Conservation (phyloP, 2,329 filamentous ascomycete genomes). For the Xylaria digitata region DNA sequence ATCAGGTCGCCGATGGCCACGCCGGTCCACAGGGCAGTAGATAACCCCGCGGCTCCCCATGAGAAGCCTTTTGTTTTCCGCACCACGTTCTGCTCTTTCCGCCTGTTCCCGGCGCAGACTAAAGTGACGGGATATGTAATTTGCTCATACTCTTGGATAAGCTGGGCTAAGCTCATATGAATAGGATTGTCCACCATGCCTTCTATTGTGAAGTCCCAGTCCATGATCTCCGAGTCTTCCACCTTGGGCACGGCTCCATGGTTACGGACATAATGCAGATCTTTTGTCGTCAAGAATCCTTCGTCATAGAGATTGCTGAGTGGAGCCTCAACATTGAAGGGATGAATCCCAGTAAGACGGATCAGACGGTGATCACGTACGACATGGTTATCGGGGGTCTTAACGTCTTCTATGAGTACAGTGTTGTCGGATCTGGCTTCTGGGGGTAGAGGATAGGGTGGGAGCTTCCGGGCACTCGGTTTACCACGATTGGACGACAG, state of each 20-base stretch:
- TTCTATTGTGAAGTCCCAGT: constrained; percentile 87
- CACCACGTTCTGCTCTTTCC: constrained; percentile 93
- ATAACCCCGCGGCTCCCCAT: constrained; percentile 89
- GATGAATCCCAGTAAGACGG: constrained; percentile 86
- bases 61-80: constrained; percentile 94
- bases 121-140: constrained; percentile 88
- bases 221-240: constrained; percentile 74
- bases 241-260: constrained; percentile 86
- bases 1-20: constrained; percentile 80
- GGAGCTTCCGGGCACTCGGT: constrained; percentile 37
- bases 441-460: constrained; percentile 75
- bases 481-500: constrained; percentile 37
- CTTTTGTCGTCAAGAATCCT: constrained; percentile 87
- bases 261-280: constrained; percentile 92
- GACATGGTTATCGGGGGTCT: constrained; percentile 86
- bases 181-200: constrained; percentile 84
- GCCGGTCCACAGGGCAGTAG: constrained; percentile 89
- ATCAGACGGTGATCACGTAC: constrained; percentile 84
- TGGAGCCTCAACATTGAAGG: constrained; percentile 90
- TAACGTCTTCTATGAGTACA: constrained; percentile 79
- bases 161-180: constrained; percentile 75
- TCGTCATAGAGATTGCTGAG: constrained; percentile 79
- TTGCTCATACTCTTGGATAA: constrained; percentile 80
- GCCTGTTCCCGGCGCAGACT: constrained; percentile 89
- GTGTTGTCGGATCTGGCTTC: constrained; percentile 64